Evolutionary conservation across 805 yeast species (phyloP).

Genomic region (Diddensiella caesifluorescens): DNA sequence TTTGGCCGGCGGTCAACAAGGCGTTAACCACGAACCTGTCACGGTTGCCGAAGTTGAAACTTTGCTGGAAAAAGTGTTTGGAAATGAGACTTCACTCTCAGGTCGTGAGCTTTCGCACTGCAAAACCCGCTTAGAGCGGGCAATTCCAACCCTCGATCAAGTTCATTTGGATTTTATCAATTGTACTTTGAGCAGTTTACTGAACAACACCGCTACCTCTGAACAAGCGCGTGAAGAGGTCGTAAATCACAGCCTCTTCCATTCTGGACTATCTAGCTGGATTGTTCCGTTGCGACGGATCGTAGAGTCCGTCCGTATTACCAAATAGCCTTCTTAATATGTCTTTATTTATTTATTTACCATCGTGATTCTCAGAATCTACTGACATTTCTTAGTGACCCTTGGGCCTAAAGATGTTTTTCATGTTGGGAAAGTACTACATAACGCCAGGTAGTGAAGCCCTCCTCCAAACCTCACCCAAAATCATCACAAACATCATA

Average conservation of each 20-base stretch:
- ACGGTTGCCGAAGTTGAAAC: conserved; percentile 6
- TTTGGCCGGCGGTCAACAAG: no score
- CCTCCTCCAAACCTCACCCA: conserved; percentile 3
- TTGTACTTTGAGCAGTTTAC: conserved; percentile 27
- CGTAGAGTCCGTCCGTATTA: conserved; percentile 36
- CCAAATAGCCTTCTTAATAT: no score
- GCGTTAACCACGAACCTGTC: no score
- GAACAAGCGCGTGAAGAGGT: conserved; percentile 33
- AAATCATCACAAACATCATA: conserved; percentile 2
- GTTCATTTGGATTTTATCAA: conserved; percentile 24
- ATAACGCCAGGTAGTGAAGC: conserved; percentile 25
- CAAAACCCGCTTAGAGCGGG: conserved; percentile 20
- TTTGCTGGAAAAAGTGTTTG: conserved; percentile 9
- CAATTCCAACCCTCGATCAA: conserved; percentile 17
- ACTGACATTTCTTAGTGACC: no score
- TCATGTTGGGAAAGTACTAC: no score
- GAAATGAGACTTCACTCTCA: conserved; percentile 14
- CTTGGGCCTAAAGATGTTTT: no score
- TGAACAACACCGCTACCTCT: conserved; percentile 28
- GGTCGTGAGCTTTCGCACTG: conserved; percentile 24
- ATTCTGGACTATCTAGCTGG: conserved; percentile 59
- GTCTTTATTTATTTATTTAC: no score
- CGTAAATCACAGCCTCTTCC: conserved; percentile 50
- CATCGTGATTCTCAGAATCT: no score
- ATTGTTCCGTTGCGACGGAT: conserved; percentile 60